Evolutionary conservation across 2,329 filamentous ascomycete genomes (phyloP), one percentile per base, ranked within the genome.

Genomic region (Penicillium fuscoglaucum): DNA sequence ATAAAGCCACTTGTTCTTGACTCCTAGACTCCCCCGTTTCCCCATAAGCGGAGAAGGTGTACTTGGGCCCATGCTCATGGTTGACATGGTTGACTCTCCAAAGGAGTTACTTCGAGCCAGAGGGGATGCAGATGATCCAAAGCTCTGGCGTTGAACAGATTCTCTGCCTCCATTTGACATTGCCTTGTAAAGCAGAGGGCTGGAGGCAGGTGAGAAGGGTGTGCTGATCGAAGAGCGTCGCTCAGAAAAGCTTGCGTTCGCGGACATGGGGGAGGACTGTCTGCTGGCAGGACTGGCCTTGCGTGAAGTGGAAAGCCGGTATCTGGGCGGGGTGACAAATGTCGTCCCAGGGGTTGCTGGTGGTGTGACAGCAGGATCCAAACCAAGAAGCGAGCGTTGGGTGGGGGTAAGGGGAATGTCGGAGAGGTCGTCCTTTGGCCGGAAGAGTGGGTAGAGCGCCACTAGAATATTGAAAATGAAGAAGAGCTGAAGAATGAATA

Each of bases 1-100:
- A 71, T 96, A 98, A 60, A 97, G 76, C 93, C 93, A 98, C 78
- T 95, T 96, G 78, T 87, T 96, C 76, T 93, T 97, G 70, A 97
- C 71, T 0, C 87, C 87, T 52, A 96, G 86, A 64, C 86, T 92
- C 43, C 88, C 87, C 57, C 86, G 84, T 78, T 89, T 91, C 39
- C 83, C 72, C 52, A 68, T 82, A 6, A 80, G 77, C 0, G 90
- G 90, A 63, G 87, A 93, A 1, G 90, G 90, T 19, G 88, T 88
- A 15, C 83, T 81, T 1, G 88, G 86, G 24, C 47, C 54, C 31
- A 57, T 37, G 39, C 54, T 57, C 31, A 37, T 31, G 9, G 47
- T 84, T 21, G 86, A 76, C 31, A 37, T 31, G 9, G 47, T 84
- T 21, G 86, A 76, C 58, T 73, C 75, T 56, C 69, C 68, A 47